These are phyloP conservation scores for Nissolia schottii DNA, from an alignment of 306 rosid species.

Conservation along the genomic window DNA sequence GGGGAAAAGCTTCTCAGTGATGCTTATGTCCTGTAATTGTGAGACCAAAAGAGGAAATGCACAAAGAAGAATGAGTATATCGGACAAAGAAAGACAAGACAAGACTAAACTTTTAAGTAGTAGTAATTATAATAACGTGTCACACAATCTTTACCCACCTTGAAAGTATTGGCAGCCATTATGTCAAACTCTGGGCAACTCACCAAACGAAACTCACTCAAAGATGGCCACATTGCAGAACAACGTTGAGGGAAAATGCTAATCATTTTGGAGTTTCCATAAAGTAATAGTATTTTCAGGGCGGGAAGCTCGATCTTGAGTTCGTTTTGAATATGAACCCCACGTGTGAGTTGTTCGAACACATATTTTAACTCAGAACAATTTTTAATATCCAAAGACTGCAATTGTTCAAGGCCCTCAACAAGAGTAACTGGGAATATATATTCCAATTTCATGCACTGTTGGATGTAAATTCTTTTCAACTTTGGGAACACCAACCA, in stretches of 20 bases:
- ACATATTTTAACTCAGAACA: not conserved
- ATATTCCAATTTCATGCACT: not conserved
- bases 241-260: not conserved
- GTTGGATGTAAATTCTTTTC: not conserved
- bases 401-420: slow-evolving; percentile 9
- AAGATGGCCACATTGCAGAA: not conserved
- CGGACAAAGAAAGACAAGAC: too few relatives aligned
- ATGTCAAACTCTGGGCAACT: not conserved
- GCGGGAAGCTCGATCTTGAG: not conserved
- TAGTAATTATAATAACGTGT: too few relatives aligned
- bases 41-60: too few relatives aligned
- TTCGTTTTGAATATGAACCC: not conserved
- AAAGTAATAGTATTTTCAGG: fast-evolving
- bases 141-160: too few relatives aligned
- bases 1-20: not conserved
- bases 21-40: not conserved
- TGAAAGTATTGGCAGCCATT: not conserved
- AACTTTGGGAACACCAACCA: slow-evolving; percentile 12
- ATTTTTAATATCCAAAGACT: not conserved
- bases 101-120: not conserved
- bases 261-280: not conserved
- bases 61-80: not conserved
- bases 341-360: not conserved
- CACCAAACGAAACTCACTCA: not conserved
- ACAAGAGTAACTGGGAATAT: slow-evolving; percentile 13